Evolutionary conservation across 805 yeast genomes (phyloP), one percentile per base, ranked within the genome.

Genomic region (Metschnikowia cerradonensis): DNA sequence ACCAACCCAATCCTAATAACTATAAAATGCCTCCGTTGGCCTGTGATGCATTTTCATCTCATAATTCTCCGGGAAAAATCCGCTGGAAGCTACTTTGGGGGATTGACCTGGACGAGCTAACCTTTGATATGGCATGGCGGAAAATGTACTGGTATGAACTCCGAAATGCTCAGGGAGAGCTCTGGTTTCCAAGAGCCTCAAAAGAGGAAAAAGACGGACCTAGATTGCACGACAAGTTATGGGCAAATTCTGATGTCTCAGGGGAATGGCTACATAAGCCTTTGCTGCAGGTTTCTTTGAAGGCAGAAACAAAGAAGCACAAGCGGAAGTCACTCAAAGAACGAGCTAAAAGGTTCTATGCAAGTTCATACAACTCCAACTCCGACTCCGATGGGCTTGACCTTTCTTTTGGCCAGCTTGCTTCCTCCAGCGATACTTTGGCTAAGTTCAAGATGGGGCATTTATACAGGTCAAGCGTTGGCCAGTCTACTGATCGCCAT

Each of bases 41-140:
- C 2, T 83, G 88, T 6, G 77, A 82, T 52, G 84, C 80, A 1
- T 84, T 86, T 57, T 79, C 82, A 45, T 56, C 62, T n/a, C 64
- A 66, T 42, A 67, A 65, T 51, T 7, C 31, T 3, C 46, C 36
- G 4, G 57, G 43, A 23, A 53, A 32, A 37, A 71, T 72, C 23
- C 70, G 68, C 20, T 71, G 74, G 64, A 75, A 74, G 51, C 65
- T 80, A 61, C 67, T 76, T 5, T 86, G 91, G 91, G 83, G 85
- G 46, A 75, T 86, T 4, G 86, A 82, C 48, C 60, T 83, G 45
- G 72, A 78, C 51, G 94, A 86, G 60, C 65, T 76, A 31, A 64
- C 79, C 11, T 75, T 78, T 49, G 91, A 86, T 61, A 45, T 75
- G 13, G 67, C 73, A 2, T 86, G 90, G 88, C 64, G 85, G 53